phyloP scores from a whole-genome alignment of 2,329 filamentous ascomycete genomes.

The Pseudopyricularia cyperi region DNA sequence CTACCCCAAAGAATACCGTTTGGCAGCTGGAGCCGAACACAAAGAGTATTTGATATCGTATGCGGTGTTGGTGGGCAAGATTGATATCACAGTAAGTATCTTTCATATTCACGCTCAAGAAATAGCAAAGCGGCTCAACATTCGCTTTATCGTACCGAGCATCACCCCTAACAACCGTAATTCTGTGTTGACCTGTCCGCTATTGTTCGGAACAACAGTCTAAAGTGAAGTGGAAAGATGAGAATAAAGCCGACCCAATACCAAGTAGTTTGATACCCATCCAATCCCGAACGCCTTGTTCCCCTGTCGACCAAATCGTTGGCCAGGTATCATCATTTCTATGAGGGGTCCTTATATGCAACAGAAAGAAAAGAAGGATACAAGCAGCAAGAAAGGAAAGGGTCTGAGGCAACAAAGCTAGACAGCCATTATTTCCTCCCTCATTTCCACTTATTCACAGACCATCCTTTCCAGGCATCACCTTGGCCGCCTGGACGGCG shows the following conservation, averaged over 20 bases:
- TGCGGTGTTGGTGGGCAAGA: too few relatives aligned
- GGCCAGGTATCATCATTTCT: background rate
- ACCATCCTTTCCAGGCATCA: conserved; percentile 48
- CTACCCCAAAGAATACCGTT: too few relatives aligned
- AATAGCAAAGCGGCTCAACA: too few relatives aligned
- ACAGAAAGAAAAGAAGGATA: background rate
- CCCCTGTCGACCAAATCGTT: background rate
- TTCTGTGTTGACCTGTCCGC: too few relatives aligned
- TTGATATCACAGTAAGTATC: too few relatives aligned
- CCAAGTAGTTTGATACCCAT: background rate
- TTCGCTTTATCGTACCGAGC: too few relatives aligned
- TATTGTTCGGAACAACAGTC: background rate
- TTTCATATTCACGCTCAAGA: too few relatives aligned
- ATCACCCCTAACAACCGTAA: too few relatives aligned
- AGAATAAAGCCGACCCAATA: background rate
- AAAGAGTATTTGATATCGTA: too few relatives aligned
- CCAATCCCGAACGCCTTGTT: background rate
- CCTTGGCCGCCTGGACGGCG: conserved; percentile 88
- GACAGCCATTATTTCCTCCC: background rate
- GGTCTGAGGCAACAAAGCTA: background rate
- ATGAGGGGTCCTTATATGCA: background rate
- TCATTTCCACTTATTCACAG: conserved; percentile 15
- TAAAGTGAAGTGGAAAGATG: background rate
- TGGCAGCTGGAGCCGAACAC: too few relatives aligned
- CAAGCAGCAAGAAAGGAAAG: background rate